A percentile compares a stretch with the other conserved stretches of the same genome.
These are phyloP conservation scores for Tieghemiomyces parasiticus DNA, from an alignment of 192 early-diverging fungal genomes.

Conservation along the genomic window DNA sequence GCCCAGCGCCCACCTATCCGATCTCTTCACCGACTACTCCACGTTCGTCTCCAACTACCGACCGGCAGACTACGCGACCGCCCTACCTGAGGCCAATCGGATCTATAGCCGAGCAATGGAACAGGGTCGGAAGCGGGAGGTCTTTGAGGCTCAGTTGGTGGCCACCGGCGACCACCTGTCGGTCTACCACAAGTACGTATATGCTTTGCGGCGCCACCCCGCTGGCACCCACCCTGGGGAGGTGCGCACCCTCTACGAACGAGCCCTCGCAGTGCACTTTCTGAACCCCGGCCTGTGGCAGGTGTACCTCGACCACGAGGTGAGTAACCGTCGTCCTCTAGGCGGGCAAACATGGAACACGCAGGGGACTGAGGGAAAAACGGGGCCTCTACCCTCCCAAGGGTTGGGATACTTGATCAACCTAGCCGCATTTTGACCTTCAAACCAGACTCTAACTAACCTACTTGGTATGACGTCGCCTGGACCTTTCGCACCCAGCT, in stretches of 20 bases:
- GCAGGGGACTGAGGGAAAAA: no score
- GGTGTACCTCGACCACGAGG: not conserved
- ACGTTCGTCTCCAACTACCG: not conserved
- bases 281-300: not conserved
- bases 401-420: no score
- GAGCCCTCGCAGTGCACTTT: not conserved
- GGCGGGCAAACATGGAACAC: no score
- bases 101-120: not conserved
- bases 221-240: not conserved
- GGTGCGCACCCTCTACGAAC: conserved; percentile 1
- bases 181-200: not conserved
- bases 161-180: not conserved
- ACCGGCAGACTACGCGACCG: not conserved
- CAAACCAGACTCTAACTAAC: no score
- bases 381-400: no score
- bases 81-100: not conserved
- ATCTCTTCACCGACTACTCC: not conserved
- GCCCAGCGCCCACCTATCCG: not conserved
- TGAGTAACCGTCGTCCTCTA: no score
- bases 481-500: no score
- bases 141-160: not conserved
- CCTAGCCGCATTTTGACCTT: no score
- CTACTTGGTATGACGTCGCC: no score
- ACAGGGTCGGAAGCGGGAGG: not conserved
- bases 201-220: not conserved